Evolutionary conservation across 2,329 filamentous ascomycete species (phyloP), one percentile per base, ranked within the genome.

Genomic region (Penicillium sp.): DNA sequence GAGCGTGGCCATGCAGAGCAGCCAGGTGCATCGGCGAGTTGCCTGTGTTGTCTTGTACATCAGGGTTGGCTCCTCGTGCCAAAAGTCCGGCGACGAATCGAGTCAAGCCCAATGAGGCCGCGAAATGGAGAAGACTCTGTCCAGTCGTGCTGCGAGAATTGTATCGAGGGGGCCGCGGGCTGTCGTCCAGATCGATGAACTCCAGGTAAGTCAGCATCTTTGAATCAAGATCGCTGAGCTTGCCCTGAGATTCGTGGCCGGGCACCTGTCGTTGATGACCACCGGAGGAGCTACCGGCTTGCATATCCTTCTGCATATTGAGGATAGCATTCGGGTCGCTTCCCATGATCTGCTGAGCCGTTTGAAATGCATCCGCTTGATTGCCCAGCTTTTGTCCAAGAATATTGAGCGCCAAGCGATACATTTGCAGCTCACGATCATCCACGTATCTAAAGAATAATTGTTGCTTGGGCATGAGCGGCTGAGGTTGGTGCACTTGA

Each of bases 21-120:
- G 89, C 89, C 64, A 92, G 81, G 67, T 95, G 88, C 73, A 95
- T 79, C 12, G 89, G 83, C 4, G 88, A 89, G 68, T 89, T 92
- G 20, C 89, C 89, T 43, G 86, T 86, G 54, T 83, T 86, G 65
- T 95, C 89, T 47, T 83, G 80, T 32, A 83, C 75, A 61, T 92
- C 84, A 1, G 86, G 82, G 62, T 87, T 86, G 18, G 88, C 88
- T n/a, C 88, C 87, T 55, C 88, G 81, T 8, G 84, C 86, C 18
- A 95, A 74, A 24, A 95, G 77, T 27, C 84, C 88, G 10, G 87
- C 87, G 43, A 87, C 87, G 55, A 95, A 86, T 41, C 87, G 81
- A 55, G 84, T 81, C 58, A 89, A 80, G 5, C 88, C 88, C 10
- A 91, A 73, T 7, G 86, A 86, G 58, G 84, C 88, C 1, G 87